Conservation (phyloP, 2,329 filamentous ascomycete species). For the Sporothrix globosa region DNA sequence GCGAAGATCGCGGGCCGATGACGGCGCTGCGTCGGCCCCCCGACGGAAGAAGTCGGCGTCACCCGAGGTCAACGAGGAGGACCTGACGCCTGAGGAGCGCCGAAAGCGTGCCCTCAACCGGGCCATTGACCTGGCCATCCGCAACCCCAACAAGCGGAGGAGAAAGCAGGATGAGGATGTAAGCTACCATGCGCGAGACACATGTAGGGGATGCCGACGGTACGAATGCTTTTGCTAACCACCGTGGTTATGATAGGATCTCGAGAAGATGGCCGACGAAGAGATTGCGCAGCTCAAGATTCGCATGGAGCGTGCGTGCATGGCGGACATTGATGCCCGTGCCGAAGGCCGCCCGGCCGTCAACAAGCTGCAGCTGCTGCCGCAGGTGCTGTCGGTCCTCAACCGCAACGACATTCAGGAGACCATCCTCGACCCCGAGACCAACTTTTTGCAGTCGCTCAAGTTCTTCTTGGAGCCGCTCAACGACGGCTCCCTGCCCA, state of each 20-base stretch:
- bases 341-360: constrained; percentile 78
- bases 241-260: constrained; percentile 60
- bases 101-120: constrained; percentile 81
- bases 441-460: constrained; percentile 90
- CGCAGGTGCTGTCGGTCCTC: constrained; percentile 83
- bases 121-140: constrained; percentile 85
- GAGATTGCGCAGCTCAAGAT: constrained; percentile 86
- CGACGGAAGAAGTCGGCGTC: constrained; percentile 50
- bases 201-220: no score
- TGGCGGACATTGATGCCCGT: constrained; percentile 82
- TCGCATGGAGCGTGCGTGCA: constrained; percentile 87
- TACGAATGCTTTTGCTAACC: neutral
- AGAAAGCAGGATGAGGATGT: constrained; percentile 88
- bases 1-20: constrained; percentile 46
- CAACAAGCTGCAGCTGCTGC: constrained; percentile 91
- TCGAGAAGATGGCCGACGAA: constrained; percentile 87
- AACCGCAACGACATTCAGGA: constrained; percentile 86
- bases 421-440: constrained; percentile 88
- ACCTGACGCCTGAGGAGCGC: constrained; percentile 81
- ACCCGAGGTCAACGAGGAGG: constrained; percentile 71
- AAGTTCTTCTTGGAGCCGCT: constrained; percentile 97
- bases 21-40: constrained; percentile 49
- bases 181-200: constrained; percentile 44
- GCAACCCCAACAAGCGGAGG: constrained; percentile 73
- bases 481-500: constrained; percentile 89